Base-by-base conservation (phyloP, 257 asterid species). In the Marsdenia floribunda region DNA sequence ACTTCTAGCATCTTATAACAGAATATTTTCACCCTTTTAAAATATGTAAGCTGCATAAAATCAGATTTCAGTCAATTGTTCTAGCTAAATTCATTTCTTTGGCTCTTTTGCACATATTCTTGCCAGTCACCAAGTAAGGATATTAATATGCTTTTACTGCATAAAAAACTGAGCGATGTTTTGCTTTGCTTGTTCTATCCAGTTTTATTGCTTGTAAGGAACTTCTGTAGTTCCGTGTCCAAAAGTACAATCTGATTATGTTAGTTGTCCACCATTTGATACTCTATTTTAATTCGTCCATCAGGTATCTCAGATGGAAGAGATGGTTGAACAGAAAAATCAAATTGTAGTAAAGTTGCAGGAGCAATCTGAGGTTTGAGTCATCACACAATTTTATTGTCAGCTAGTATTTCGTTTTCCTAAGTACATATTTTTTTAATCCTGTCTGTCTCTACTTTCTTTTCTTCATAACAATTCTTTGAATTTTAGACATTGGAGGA, bases 261-360 rank as follows among this genome's bases (percentile, higher is more conserved):
- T 59, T 60, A 3, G 54, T 58, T 70, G 57, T 64, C 57, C 6
- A 16, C 16, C 9, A 1, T 24, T 52, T 68, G 37, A 11, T 65
- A 57, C 52, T 44, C 40, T 3, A 35, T 26, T 68, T 24, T 50
- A 4, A 29, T 68, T 9, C 11, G 24, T 54, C 60, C 59, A 29
- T 81, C 91, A 90, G 98, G 81, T 86, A 73, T 77, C 92, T 76
- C 82, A 54, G 65, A 83, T 93, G 82, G 91, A 87, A 77, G 89
- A 85, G 75, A 75, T 77, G 80, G 85, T 86, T 11, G 75, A 88
- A 49, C 90, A 88, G 70, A 87, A 88, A 78, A 83, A 83, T 38
- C 84, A 80, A 64, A 37, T 69, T 35, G 79, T 87, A 76, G 80
- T 91, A 66, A 85, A 86, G 82, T 84, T 93, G 55, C 86, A 79